Evolutionary conservation across 352 stramenopile species (phyloP).

Genomic region (Phytophthora europaea): DNA sequence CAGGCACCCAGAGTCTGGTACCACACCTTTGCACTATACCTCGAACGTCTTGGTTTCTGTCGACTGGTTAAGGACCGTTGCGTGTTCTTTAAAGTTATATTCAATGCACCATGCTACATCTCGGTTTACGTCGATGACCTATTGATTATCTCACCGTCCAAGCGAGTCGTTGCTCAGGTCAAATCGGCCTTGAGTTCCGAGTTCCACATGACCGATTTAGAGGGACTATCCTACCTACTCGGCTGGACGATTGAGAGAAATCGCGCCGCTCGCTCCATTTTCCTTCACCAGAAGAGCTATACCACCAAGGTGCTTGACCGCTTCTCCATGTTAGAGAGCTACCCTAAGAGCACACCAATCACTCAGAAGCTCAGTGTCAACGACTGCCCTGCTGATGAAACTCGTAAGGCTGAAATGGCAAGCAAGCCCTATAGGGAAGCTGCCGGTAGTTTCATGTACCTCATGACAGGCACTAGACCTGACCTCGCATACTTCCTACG

Average conservation of each 20-base stretch:
- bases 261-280: neutral
- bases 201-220: neutral
- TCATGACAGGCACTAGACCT: neutral
- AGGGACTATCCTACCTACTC: neutral
- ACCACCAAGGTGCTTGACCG: neutral
- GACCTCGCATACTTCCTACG: neutral
- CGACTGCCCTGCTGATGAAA: neutral
- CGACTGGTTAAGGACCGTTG: conserved; percentile 8
- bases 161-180: neutral
- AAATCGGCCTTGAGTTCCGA: neutral
- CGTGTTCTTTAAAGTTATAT: conserved; percentile 16
- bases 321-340: neutral
- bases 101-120: conserved; percentile 14
- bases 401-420: neutral
- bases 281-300: neutral
- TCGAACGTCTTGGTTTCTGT: conserved; percentile 11
- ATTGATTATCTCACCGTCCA: conserved; percentile 1
- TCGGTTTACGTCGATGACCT: conserved; percentile 14
- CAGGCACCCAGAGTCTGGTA: conserved; percentile 2
- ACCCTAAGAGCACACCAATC: neutral
- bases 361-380: neutral
- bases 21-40: conserved; percentile 6
- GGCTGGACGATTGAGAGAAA: neutral
- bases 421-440: neutral
- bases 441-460: neutral